Conservation (phyloP, 345 rosid species). For the Euphorbia tirucalli region DNA sequence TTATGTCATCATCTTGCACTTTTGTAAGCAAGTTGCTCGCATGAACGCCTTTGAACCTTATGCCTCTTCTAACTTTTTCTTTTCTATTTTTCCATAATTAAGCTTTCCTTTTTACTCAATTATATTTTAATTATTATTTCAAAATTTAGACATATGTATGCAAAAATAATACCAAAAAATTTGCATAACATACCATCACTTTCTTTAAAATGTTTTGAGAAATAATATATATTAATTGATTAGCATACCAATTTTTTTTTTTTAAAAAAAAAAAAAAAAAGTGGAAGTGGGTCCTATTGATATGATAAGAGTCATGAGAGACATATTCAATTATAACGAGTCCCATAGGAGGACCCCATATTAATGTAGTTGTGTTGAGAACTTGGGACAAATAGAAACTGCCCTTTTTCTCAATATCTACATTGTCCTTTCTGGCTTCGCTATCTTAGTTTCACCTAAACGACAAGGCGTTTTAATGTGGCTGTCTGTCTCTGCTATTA, state of each 20-base stretch:
- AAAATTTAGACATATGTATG: too few species aligned
- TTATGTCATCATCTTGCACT: not conserved
- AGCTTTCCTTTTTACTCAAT: not conserved
- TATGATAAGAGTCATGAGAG: not conserved
- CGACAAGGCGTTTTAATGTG: not conserved
- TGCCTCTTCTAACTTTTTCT: not conserved
- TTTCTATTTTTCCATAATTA: not conserved
- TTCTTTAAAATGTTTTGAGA: not conserved
- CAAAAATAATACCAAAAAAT: not conserved
- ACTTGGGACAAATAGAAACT: conserved; percentile 2
- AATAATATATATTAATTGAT: too few species aligned
- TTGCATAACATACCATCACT: too few species aligned
- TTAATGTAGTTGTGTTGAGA: not conserved
- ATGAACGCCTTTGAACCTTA: not conserved
- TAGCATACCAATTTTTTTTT: too few species aligned
- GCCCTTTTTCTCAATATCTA: not conserved
- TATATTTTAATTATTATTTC: not conserved
- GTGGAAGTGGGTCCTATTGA: not conserved
- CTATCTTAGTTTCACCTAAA: too few species aligned
- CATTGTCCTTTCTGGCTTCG: conserved; percentile 17
- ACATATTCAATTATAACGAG: not conserved
- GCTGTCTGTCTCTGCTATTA: not conserved
- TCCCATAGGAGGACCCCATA: conserved; percentile 4
- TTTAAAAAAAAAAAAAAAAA: not conserved
- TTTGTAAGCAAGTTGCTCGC: conserved; percentile 3